Evolutionary conservation across 495 filamentous ascomycete species (phyloP).

Genomic region (Pyrenula massariospora): DNA sequence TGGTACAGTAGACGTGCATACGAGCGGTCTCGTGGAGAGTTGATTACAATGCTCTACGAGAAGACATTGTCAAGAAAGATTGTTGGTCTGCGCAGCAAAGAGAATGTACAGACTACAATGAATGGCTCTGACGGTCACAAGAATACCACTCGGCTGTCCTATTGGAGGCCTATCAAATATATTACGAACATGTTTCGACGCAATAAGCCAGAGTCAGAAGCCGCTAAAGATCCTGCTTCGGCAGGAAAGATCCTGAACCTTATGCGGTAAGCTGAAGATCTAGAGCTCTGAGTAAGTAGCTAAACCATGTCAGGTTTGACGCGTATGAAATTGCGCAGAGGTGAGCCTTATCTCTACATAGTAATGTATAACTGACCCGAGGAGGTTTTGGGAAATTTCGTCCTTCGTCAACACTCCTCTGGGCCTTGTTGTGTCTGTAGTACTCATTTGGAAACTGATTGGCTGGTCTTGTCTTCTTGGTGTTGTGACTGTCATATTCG

Average conservation of each 20-base stretch:
- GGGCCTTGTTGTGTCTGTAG: constrained; percentile 52
- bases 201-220: constrained; percentile 10
- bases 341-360: constrained; percentile 7
- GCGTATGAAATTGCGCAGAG: constrained; percentile 71
- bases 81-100: constrained; percentile 27
- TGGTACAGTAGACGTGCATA: constrained; percentile 70
- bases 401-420: constrained; percentile 56
- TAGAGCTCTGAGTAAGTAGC: neutral
- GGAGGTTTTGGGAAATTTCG: constrained; percentile 66
- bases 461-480: constrained; percentile 71
- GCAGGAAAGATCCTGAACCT: constrained; percentile 80
- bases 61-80: constrained; percentile 71
- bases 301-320: constrained; percentile 36
- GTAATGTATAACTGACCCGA: too few relatives aligned
- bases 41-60: constrained; percentile 82
- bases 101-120: neutral
- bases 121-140: neutral
- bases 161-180: constrained; percentile 8
- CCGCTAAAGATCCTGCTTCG: constrained; percentile 47
- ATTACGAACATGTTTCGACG: constrained; percentile 5
- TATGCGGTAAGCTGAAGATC: constrained; percentile 33
- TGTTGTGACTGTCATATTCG: constrained; percentile 47
- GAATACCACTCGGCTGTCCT: neutral
- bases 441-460: constrained; percentile 62
- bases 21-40: constrained; percentile 68